Conservation (phyloP, 2,329 filamentous ascomycete genomes). For the Fusarium nematophilum region DNA sequence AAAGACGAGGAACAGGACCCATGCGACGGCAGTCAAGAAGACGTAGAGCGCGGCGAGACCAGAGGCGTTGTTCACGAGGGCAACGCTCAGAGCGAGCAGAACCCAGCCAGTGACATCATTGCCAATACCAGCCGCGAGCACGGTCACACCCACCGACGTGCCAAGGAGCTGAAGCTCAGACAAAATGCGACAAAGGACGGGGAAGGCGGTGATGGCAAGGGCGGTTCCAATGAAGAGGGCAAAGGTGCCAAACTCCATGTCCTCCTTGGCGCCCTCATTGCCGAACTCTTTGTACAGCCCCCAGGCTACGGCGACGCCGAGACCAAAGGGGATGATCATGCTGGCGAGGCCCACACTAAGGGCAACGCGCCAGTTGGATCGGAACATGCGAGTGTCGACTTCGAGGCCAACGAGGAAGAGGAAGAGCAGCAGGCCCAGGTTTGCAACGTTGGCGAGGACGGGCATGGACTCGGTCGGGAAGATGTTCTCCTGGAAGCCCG, state of each 20-base stretch:
- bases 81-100: slow-evolving; percentile 90
- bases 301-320: slow-evolving; percentile 83
- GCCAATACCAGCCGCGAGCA: slow-evolving; percentile 88
- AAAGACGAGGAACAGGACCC: slow-evolving; percentile 79
- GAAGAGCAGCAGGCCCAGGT: slow-evolving; percentile 85
- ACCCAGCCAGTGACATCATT: slow-evolving; percentile 87
- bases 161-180: slow-evolving; percentile 88
- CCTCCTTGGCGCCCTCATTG: slow-evolving; percentile 51
- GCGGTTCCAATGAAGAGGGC: slow-evolving; percentile 88
- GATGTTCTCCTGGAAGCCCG: slow-evolving; percentile 79
- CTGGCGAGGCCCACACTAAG: slow-evolving; percentile 81
- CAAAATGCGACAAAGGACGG: slow-evolving; percentile 92
- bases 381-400: slow-evolving; percentile 81
- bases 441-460: slow-evolving; percentile 80
- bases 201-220: slow-evolving; percentile 91
- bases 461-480: slow-evolving; percentile 82
- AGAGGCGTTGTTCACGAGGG: slow-evolving; percentile 87
- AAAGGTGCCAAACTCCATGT: slow-evolving; percentile 66
- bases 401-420: slow-evolving; percentile 90
- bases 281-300: slow-evolving; percentile 82
- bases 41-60: slow-evolving; percentile 89
- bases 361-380: slow-evolving; percentile 84
- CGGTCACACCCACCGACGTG: slow-evolving; percentile 87
- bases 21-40: slow-evolving; percentile 79
- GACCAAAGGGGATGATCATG: slow-evolving; percentile 84